A percentile compares a stretch with the other conserved stretches of the same genome.
Conservation (phyloP, 1,284 basidiomycete species). For the Apiotrichum gamsii region DNA sequence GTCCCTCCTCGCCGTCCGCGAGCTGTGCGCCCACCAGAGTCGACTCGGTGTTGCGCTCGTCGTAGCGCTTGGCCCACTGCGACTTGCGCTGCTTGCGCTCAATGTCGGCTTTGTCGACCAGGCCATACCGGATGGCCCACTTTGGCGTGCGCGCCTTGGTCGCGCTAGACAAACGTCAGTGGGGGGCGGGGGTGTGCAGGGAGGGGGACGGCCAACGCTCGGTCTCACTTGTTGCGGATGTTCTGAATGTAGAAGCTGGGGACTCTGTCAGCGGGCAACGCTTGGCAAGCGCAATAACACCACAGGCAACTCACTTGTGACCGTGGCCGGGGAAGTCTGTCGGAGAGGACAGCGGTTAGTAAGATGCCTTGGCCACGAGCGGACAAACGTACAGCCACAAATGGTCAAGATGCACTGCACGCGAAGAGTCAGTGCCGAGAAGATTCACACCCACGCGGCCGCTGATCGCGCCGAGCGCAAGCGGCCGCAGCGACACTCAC, state of each 20-base stretch:
- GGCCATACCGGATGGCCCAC: constrained; percentile 76
- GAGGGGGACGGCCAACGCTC: no score
- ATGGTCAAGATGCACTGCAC: constrained; percentile 61
- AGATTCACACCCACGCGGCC: no score
- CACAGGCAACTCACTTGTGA: constrained; percentile 40
- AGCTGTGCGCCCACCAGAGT: constrained; percentile 64
- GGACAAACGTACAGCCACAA: constrained; percentile 65
- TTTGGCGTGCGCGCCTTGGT: constrained; percentile 83
- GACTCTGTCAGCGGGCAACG: not conserved
- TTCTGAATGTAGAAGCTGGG: constrained; percentile 95
- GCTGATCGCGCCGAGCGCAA: no score
- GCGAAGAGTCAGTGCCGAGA: no score
- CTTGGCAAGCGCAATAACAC: not conserved
- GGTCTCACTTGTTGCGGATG: constrained; percentile 72
- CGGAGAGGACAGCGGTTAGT: not conserved
- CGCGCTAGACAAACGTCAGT: constrained; percentile 51
- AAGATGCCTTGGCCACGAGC: not conserved
- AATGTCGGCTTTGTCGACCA: constrained; percentile 70
- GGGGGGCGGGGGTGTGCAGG: not conserved
- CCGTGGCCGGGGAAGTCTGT: constrained; percentile 48
- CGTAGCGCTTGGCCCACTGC: constrained; percentile 80
- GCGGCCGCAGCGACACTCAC: constrained; percentile 35
- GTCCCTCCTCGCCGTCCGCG: constrained; percentile 65
- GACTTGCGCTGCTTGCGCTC: constrained; percentile 69
- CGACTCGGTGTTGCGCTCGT: constrained; percentile 69